phyloP scores from a whole-genome alignment of 257 asterid genomes.

The Salvia splendens region DNA sequence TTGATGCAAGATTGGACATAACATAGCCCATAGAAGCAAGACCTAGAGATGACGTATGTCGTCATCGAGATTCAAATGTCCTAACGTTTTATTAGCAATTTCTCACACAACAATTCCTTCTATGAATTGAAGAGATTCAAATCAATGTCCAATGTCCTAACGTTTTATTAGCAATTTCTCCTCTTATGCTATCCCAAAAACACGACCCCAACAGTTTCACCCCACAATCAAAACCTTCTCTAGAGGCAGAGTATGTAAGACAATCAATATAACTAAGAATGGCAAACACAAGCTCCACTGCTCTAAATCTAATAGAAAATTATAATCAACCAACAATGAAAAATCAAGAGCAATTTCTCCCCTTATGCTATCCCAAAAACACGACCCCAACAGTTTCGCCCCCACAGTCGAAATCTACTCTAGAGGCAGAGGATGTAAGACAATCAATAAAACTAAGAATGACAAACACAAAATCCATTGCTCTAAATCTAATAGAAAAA shows the following conservation, averaged over 20 bases:
- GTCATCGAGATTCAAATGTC: no score
- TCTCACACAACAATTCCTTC: slow-evolving; percentile 4
- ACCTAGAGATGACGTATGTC: not conserved
- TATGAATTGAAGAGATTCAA: slow-evolving; percentile 15
- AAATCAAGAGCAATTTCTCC: slow-evolving; percentile 22
- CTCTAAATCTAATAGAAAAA: not conserved
- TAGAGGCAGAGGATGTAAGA: not conserved
- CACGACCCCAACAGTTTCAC: not conserved
- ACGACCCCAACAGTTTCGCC: not conserved
- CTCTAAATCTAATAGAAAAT: slow-evolving; percentile 1
- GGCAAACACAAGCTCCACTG: slow-evolving; percentile 4
- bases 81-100: no score
- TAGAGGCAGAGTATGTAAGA: not conserved
- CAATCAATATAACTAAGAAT: not conserved
- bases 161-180: not conserved
- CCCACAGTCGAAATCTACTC: not conserved
- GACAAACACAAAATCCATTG: slow-evolving; percentile 3
- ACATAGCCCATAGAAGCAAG: slow-evolving; percentile 12
- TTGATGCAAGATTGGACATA: not conserved
- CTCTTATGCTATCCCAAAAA: slow-evolving; percentile 3
- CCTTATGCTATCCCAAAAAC: slow-evolving; percentile 10
- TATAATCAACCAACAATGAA: slow-evolving; percentile 24
- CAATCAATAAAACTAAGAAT: not conserved
- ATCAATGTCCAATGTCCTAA: slow-evolving; percentile 5
- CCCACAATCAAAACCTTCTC: not conserved